Evolutionary conservation across 352 stramenopile species (phyloP), one percentile per base, ranked within the genome.

Genomic region (Phytophthora tubulina): DNA sequence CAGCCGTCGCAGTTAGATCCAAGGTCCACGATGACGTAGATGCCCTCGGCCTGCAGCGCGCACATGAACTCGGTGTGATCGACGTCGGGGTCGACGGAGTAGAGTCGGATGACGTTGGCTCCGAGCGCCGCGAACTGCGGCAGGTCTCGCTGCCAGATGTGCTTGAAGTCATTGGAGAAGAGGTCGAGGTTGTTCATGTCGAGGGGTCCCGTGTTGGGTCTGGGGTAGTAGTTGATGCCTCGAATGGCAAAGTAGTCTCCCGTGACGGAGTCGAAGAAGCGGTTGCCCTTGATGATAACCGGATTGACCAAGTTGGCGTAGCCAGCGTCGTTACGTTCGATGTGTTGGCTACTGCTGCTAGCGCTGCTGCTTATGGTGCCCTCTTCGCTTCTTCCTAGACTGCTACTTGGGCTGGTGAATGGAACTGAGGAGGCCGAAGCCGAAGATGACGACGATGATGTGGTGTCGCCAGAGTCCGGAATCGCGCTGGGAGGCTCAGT

Each of bases 21-120:
- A 9, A 94, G 61, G 44, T 94, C 86, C 17, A 92, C 83, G 6
- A 92, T 55, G 31, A 91, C 86, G 72, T 94, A 91, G 61, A 97
- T 96, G 14, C 91, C 91, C 8, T 79, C 80, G 11, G 80, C 57
- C 51, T 90, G 75, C 14, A 96, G 69, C 15, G 84, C 86, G 63
- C 89, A 96, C 89, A 97, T 97, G 62, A 97, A 97, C 11, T 76
- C 75, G 41, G 88, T 84, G 74, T 97, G 91, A 63, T 92, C 82
- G 45, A 79, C 52, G 3, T 71, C 58, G 7, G 88, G 80, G 60
- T 97, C 87, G 17, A 97, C 88, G 13, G 87, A 75, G 67, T 97
- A 96, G 7, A 97, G 73, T 52, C 89, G 86, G 36, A 97, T 85
- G 32, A 86, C 73, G 60, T 96, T 97, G 56, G 91, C 81, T 27